Evolutionary conservation across 2,329 filamentous ascomycete species (phyloP), one percentile per base, ranked within the genome.

Genomic region (Cytospora chrysosperma): DNA sequence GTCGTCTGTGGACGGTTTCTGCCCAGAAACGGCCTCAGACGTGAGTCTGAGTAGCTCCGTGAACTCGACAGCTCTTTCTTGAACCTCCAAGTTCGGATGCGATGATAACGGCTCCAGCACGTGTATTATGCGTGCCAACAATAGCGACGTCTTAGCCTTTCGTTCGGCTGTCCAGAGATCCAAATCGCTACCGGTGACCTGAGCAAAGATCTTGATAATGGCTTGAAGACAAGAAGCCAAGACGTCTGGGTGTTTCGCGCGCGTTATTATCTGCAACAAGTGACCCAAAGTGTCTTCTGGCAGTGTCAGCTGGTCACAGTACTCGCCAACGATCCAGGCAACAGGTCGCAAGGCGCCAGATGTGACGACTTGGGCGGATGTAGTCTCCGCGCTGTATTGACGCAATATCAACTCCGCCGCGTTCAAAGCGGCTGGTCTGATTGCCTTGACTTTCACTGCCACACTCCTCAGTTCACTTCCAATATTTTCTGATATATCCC

Each of bases 31-130:
- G 17, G 94, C 93, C 77, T 99, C 95, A 1, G 88, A 87, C 2
- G 92, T 92, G 52, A 99, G 81, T 64, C 92, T 92, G 71, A 98
- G 85, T 15, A 98, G 82, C 73, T 99, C 95, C 0, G 93, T 84
- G 70, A 97, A 96, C 72, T 97, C 93, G 1, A 97, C 93, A 3
- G 93, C 90, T 62, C 95, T 87, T 75, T 98, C 95, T 76, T 99
- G 95, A 4, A 99, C 93, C 73, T 99, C 95, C 1, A 99, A 82
- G 70, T 88, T 92, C 0, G 94, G 93, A 73, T 98, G 92, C 49
- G 88, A 82, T 0, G 88, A 87, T 19, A 98, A 76, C 0, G 88
- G 85, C 70, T 98, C 93, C 26, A 97, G 79, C 55, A 91, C 89
- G 73, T 95, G 86, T 24, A 96, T 85, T 8, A 97, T 87, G 2